phyloP scores from a whole-genome alignment of 139 green algal genomes.

The Chlorella sp. region DNA sequence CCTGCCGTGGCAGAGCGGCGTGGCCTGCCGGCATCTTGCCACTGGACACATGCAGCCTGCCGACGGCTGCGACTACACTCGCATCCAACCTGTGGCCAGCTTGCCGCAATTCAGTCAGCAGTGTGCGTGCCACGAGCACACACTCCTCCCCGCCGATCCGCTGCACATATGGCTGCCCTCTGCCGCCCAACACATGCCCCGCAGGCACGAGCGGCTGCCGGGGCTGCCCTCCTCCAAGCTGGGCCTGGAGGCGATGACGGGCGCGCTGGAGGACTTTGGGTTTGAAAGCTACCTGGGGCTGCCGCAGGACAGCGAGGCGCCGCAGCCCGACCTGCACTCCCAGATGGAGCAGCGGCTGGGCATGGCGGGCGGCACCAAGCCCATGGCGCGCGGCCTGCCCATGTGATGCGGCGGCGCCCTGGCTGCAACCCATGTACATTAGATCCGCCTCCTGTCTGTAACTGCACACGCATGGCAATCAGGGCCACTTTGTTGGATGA shows the following conservation, averaged over 20 bases:
- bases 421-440: neutral
- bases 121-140: too few relatives aligned
- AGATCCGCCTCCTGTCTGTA: too few relatives aligned
- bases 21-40: too few relatives aligned
- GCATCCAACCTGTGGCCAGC: too few relatives aligned
- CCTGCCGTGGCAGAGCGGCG: too few relatives aligned
- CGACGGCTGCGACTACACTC: too few relatives aligned
- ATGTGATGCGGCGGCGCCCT: neutral
- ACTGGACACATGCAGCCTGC: too few relatives aligned
- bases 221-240: slow-evolving; percentile 74
- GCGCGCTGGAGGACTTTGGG: slow-evolving; percentile 81
- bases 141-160: too few relatives aligned
- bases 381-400: neutral
- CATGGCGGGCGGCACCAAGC: slow-evolving; percentile 34
- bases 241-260: slow-evolving; percentile 76
- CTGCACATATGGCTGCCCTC: neutral
- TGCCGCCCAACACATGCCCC: neutral
- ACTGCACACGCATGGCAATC: too few relatives aligned
- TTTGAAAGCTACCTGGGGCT: slow-evolving; percentile 77
- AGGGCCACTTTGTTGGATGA: too few relatives aligned
- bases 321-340: slow-evolving; percentile 66
- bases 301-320: slow-evolving; percentile 46
- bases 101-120: too few relatives aligned
- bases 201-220: slow-evolving; percentile 65
- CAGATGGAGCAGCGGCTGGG: slow-evolving; percentile 74